Evolutionary conservation across 192 early-diverging fungal species (phyloP).

Genomic region (Lobosporangium transversale): DNA sequence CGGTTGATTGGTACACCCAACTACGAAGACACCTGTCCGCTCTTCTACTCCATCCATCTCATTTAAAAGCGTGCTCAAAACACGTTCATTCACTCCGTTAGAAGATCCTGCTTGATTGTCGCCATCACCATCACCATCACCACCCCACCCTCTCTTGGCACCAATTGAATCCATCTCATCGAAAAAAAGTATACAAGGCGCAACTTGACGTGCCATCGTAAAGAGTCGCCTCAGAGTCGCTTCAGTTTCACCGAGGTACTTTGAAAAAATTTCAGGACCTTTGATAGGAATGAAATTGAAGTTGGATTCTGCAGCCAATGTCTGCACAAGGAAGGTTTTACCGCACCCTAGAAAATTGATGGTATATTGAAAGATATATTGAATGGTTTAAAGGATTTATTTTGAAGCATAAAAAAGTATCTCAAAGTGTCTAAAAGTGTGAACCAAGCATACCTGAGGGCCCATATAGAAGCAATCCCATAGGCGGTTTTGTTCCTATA

Average conservation of each 20-base stretch:
- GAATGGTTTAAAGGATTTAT: not conserved
- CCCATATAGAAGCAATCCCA: constrained; percentile 91
- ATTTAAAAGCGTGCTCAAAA: constrained; percentile 93
- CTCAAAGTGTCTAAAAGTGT: no score
- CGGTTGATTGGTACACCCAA: constrained; percentile 93
- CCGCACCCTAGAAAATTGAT: constrained; percentile 87
- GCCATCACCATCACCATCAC: constrained; percentile 62
- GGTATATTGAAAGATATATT: no score
- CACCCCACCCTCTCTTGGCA: constrained; percentile 71
- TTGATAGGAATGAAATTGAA: constrained; percentile 90
- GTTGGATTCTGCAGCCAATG: constrained; percentile 75
- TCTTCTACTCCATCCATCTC: constrained; percentile 98
- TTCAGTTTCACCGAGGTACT: constrained; percentile 96
- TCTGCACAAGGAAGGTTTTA: constrained; percentile 86
- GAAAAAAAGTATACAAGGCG: constrained; percentile 94
- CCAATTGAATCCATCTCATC: constrained; percentile 96
- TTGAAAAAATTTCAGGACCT: constrained; percentile 92
- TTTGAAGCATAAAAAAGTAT: no score
- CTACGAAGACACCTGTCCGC: constrained; percentile 82
- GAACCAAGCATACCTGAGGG: constrained; percentile 77
- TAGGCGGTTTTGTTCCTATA: constrained; percentile 78
- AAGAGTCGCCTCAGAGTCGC: constrained; percentile 81
- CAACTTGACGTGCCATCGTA: constrained; percentile 79
- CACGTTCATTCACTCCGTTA: constrained; percentile 88
- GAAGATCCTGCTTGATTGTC: no score